Percentiles rank a stretch among this genome's conserved stretches.
Conservation (phyloP, 208 protist species). For the Wallacemonas sp. region DNA sequence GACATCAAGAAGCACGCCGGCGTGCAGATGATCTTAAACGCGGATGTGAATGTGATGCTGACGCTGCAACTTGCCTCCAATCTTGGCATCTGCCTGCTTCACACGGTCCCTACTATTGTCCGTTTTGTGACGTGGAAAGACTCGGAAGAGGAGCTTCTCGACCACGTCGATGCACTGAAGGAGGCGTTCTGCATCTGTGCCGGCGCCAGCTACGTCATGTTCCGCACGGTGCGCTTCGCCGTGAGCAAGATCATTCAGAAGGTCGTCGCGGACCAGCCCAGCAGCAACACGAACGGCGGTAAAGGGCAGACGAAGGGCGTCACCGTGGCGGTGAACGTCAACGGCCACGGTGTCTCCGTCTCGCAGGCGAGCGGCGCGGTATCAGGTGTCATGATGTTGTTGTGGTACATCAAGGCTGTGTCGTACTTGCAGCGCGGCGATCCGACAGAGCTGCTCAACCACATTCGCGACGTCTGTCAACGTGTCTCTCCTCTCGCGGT, state of each 20-base stretch:
- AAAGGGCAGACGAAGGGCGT: slow-evolving; percentile 8
- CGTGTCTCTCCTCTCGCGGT: slow-evolving; percentile 41
- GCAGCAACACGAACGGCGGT: slow-evolving; percentile 2
- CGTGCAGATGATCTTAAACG: slow-evolving; percentile 50
- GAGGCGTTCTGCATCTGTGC: slow-evolving; percentile 74
- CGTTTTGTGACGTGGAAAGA: slow-evolving; percentile 48
- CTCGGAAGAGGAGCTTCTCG: slow-evolving; percentile 29
- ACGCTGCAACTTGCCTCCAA: slow-evolving; percentile 74
- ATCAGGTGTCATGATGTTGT: slow-evolving; percentile 40
- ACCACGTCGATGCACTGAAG: slow-evolving; percentile 44
- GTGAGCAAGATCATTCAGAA: slow-evolving; percentile 33
- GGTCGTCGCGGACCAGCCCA: slow-evolving; percentile 27
- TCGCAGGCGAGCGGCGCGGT: slow-evolving; percentile 31
- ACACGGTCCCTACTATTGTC: slow-evolving; percentile 76
- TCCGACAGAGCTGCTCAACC: slow-evolving; percentile 35
- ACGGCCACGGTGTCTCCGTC: slow-evolving; percentile 8
- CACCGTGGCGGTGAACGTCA: slow-evolving; percentile 22
- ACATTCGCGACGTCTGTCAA: slow-evolving; percentile 36
- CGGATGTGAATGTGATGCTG: slow-evolving; percentile 74
- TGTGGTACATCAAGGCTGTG: slow-evolving; percentile 63
- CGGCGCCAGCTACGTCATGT: slow-evolving; percentile 61
- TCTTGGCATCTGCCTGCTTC: slow-evolving; percentile 48
- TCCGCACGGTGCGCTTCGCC: slow-evolving; percentile 44
- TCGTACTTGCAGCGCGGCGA: slow-evolving; percentile 59
- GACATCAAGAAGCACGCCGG: slow-evolving; percentile 31